phyloP scores from a whole-genome alignment of 179 eudicot species.

The Carnegiea gigantea region DNA sequence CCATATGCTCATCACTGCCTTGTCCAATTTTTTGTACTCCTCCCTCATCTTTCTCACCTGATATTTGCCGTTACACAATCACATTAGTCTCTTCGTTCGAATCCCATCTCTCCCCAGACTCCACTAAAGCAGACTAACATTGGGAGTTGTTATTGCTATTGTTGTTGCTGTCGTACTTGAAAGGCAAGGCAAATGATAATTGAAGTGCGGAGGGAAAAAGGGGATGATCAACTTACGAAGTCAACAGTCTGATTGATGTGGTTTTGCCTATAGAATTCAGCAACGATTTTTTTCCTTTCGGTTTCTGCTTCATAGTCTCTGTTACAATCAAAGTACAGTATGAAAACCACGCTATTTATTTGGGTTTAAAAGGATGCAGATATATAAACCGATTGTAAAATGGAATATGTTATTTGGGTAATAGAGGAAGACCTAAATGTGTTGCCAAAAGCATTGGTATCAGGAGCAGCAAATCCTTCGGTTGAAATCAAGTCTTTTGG shows the following conservation, averaged over 20 bases:
- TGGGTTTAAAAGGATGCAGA: no score
- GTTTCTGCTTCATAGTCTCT: slow-evolving; percentile 54
- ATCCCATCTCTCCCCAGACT: background rate
- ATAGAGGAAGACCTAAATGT: slow-evolving; percentile 43
- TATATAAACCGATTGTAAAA: no score
- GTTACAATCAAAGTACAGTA: background rate
- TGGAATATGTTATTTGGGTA: no score
- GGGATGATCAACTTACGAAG: slow-evolving; percentile 39
- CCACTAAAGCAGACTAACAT: no score
- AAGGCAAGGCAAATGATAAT: no score
- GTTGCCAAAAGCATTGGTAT: slow-evolving; percentile 60
- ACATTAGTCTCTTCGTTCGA: background rate
- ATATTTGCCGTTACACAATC: background rate
- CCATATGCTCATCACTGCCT: slow-evolving; percentile 94
- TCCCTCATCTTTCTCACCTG: slow-evolving; percentile 87
- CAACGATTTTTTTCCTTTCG: slow-evolving; percentile 51
- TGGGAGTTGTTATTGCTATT: no score
- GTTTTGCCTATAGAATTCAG: slow-evolving; percentile 47
- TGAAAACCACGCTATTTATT: background rate
- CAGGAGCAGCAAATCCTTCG: slow-evolving; percentile 52
- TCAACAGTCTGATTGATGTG: slow-evolving; percentile 67
- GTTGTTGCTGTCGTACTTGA: no score
- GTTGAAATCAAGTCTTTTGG: slow-evolving; percentile 3
- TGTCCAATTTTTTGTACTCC: slow-evolving; percentile 61
- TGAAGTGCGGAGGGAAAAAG: background rate